These are phyloP conservation scores for Vitis amurensis DNA, from an alignment of 164 flowering plant genomes.

Conservation along the genomic window DNA sequence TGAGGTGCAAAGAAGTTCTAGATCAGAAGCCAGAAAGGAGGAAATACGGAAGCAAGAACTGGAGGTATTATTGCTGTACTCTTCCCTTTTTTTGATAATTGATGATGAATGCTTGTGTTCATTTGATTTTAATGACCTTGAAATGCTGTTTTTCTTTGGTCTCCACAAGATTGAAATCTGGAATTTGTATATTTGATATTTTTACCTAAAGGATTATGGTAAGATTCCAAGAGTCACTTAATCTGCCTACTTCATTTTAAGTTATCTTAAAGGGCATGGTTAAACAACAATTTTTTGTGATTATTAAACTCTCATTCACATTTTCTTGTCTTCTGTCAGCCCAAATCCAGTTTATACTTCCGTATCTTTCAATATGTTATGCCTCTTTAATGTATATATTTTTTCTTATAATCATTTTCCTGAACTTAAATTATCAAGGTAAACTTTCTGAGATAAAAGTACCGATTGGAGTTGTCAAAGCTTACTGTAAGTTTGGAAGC, in stretches of 20 bases:
- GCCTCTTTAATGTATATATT: too few species aligned
- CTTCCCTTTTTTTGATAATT: background rate
- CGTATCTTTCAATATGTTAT: too few species aligned
- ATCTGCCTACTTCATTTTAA: too few species aligned
- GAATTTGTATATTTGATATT: background rate
- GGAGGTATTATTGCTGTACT: constrained; percentile 31
- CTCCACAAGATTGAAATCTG: background rate
- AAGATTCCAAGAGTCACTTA: background rate
- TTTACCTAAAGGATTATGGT: background rate
- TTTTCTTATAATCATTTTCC: background rate
- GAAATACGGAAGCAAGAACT: constrained; percentile 53
- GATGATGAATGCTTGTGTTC: background rate
- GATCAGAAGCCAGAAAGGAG: constrained; percentile 68
- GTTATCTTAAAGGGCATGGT: background rate
- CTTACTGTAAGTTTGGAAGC: too few species aligned
- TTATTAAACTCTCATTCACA: background rate
- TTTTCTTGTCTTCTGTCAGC: background rate
- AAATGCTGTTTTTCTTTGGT: background rate
- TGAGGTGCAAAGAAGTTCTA: constrained; percentile 68
- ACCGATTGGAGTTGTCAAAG: too few species aligned
- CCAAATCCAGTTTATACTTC: too few species aligned
- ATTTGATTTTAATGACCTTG: background rate
- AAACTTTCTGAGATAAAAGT: background rate
- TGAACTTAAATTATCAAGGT: background rate
- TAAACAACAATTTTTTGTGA: background rate